Percentiles rank a stretch among this genome's conserved stretches.
Evolutionary conservation across 768 basidiomycete species (phyloP).

Genomic region (Lactifluus piperatus): DNA sequence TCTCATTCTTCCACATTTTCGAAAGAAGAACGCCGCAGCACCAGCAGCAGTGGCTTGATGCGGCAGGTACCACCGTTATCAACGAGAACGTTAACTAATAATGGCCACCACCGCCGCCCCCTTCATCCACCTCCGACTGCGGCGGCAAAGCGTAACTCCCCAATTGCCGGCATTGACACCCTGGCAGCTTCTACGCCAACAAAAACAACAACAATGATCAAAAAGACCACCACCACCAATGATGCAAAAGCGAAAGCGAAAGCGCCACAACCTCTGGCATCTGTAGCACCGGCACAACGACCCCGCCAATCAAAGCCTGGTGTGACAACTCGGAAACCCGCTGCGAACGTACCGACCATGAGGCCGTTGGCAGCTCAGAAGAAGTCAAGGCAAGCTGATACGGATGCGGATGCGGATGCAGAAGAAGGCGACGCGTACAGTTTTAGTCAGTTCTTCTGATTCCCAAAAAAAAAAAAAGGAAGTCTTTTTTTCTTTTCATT

Average conservation of each 20-base stretch:
- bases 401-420: constrained; percentile 22
- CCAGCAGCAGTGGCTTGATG: background rate
- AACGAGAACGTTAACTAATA: background rate
- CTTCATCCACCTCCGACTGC: background rate
- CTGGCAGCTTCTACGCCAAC: too few species aligned
- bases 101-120: background rate
- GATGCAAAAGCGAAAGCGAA: background rate
- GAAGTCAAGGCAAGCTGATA: constrained; percentile 19
- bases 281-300: background rate
- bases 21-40: background rate
- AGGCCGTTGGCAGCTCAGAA: background rate
- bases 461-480: too few species aligned
- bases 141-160: background rate
- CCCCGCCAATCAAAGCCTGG: background rate
- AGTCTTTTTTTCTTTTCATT: too few species aligned
- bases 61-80: background rate
- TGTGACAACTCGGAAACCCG: constrained; percentile 19
- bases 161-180: too few species aligned
- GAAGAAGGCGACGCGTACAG: constrained; percentile 50
- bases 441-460: constrained; percentile 48
- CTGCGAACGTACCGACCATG: constrained; percentile 30
- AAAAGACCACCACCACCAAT: background rate
- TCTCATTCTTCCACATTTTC: background rate
- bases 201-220: background rate
- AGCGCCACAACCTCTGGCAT: background rate